These are phyloP conservation scores for Podospora anserina DNA, from an alignment of 495 filamentous ascomycete genomes.

Conservation along the genomic window DNA sequence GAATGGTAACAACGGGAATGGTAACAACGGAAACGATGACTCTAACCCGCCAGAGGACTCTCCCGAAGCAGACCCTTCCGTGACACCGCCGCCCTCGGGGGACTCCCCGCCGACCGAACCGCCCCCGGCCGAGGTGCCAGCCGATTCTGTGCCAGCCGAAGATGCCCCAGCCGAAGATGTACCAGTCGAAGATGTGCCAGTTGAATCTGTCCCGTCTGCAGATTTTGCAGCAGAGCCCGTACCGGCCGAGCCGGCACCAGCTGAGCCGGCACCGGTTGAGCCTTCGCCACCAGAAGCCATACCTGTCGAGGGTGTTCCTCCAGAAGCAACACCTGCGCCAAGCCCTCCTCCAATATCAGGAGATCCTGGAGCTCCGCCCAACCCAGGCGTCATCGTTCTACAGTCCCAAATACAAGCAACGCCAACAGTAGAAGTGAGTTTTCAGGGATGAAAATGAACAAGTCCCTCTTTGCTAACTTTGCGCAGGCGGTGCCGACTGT, in stretches of 20 bases:
- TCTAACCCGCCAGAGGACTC: background rate
- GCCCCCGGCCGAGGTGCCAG: background rate
- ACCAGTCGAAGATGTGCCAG: background rate
- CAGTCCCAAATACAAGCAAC: constrained; percentile 10
- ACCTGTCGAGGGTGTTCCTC: background rate
- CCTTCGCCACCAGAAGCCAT: background rate
- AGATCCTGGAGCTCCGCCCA: background rate
- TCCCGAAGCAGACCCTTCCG: constrained; percentile 1
- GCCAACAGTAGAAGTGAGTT: constrained; percentile 19
- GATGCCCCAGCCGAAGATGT: background rate
- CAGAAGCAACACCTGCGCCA: background rate
- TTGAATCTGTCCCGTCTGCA: background rate
- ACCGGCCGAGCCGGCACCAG: background rate
- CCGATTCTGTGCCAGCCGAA: background rate
- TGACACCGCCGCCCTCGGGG: background rate
- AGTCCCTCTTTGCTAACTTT: background rate
- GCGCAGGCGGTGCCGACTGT: constrained; percentile 14
- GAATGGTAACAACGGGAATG: constrained; percentile 15
- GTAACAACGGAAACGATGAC: constrained; percentile 5
- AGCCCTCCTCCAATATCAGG: background rate
- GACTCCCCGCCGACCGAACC: background rate
- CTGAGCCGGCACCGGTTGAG: background rate
- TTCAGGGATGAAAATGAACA: background rate
- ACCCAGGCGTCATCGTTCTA: constrained; percentile 10
- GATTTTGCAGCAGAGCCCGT: background rate